These are phyloP conservation scores for Ascocoryne sarcoides DNA, from an alignment of 2,329 filamentous ascomycete species.

Conservation along the genomic window DNA sequence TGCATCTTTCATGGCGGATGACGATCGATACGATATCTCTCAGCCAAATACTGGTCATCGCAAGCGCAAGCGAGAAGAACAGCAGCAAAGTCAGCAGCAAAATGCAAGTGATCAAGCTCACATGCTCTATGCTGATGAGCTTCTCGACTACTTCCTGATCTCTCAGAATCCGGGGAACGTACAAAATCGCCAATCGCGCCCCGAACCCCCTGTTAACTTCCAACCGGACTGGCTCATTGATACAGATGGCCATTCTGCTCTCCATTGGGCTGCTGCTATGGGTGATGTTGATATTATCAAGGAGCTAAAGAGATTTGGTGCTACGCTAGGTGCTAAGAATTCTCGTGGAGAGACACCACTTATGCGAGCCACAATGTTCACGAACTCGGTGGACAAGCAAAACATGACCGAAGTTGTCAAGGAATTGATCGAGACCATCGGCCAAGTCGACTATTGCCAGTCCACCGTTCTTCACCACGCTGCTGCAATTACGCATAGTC, in stretches of 20 bases:
- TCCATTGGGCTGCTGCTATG: constrained; percentile 98
- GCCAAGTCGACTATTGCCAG: constrained; percentile 59
- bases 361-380: constrained; percentile 91
- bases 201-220: constrained; percentile 72
- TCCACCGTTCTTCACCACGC: constrained; percentile 6
- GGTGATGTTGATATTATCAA: constrained; percentile 88
- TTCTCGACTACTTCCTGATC: constrained; percentile 93
- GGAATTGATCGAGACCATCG: constrained; percentile 74
- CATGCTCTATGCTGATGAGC: constrained; percentile 81
- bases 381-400: constrained; percentile 91
- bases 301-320: constrained; percentile 74
- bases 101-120: constrained; percentile 72
- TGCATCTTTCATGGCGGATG: constrained; percentile 76
- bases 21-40: constrained; percentile 65
- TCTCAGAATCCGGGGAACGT: constrained; percentile 63
- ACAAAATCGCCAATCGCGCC: constrained; percentile 46
- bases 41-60: constrained; percentile 53
- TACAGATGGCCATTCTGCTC: constrained; percentile 80
- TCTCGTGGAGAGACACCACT: constrained; percentile 77
- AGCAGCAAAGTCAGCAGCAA: constrained; percentile 50
- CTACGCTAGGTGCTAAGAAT: constrained; percentile 63
- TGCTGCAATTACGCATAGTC: constrained; percentile 70
- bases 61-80: constrained; percentile 69
- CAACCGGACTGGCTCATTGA: constrained; percentile 91
- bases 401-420: constrained; percentile 80